Conservation (phyloP, 257 asterid genomes). For the Striga asiatica region DNA sequence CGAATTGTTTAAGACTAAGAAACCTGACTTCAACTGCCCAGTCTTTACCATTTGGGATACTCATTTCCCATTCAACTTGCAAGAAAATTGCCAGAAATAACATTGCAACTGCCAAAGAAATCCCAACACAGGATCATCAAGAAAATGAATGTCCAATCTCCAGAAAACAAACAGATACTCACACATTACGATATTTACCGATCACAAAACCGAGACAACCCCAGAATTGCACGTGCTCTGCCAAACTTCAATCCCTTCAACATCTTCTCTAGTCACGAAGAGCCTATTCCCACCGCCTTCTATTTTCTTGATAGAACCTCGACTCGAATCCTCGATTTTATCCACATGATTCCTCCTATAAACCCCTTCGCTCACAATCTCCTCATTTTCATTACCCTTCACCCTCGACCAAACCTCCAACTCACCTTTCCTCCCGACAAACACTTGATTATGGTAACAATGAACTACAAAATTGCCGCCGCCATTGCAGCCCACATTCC, state of each 20-base stretch:
- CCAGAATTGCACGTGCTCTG: conserved; percentile 62
- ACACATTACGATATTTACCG: no score
- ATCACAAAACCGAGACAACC: conserved; percentile 35
- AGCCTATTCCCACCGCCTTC: conserved; percentile 92
- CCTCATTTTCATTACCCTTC: conserved; percentile 27
- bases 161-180: no score
- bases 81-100: no score
- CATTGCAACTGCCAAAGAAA: no score
- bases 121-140: no score
- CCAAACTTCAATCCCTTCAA: conserved; percentile 96
- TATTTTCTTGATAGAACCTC: conserved; percentile 69
- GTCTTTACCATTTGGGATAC: no score
- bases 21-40: no score
- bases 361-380: conserved; percentile 37
- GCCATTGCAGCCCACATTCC: conserved; percentile 36
- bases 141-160: no score
- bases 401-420: conserved; percentile 86
- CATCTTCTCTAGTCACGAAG: conserved; percentile 64
- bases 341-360: conserved; percentile 78
- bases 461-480: conserved; percentile 38
- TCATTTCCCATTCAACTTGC: no score
- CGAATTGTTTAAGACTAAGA: no score
- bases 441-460: conserved; percentile 68
- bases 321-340: conserved; percentile 52
- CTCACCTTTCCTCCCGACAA: conserved; percentile 78